Evolutionary conservation across 106 monocot species (phyloP), one percentile per base, ranked within the genome.

Genomic region (Hemerocallis citrina): DNA sequence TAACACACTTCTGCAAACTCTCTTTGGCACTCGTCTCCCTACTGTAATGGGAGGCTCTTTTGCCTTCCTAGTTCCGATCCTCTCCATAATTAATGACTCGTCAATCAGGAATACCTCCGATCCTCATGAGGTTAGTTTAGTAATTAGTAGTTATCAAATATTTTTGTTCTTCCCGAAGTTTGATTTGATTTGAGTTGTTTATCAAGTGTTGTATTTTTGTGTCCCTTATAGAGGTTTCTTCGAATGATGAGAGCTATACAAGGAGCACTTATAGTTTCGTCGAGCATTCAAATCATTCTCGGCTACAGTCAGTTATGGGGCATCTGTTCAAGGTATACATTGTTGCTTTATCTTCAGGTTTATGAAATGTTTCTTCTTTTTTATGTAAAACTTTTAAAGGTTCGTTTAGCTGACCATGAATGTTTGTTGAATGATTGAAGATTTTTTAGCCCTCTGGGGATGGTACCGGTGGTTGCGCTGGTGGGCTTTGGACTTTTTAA

Each of bases 271-370:
- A 96, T 96, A 28, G 84, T 96, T 29, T 77, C 96, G 52, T 96
- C 96, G 34, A 84, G 90, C 76, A 84, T 91, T 70, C 90, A 96
- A 65, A 91, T 96, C 14, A 87, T 96, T 56, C 68, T 96, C 11
- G 96, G 96, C 7, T 96, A 84, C 70, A 96, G 96, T 81, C 96
- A 96, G 70, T 52, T 91, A 64, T 96, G 96, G 96, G 96, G 96
- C 13, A 84, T 96, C 31, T 96, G 78, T 68, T 84, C 90, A 19
- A 87, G 95, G 90, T 89, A 67, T n/a, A 31, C 31, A n/a, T 17
- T 21, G 11, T 19, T 45, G 10, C 0, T 61, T 5, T 31, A 13
- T 42, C 3, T 41, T 42, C 15, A n/a, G 46, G 44, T 32, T 44
- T 31, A 33, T 10, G 31, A 4, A 62, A 44, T 61, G 25, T 25